Percentiles rank a stretch among this genome's conserved stretches.
Evolutionary conservation across 495 filamentous ascomycete species (phyloP).

Genomic region (Neurospora hispaniola): DNA sequence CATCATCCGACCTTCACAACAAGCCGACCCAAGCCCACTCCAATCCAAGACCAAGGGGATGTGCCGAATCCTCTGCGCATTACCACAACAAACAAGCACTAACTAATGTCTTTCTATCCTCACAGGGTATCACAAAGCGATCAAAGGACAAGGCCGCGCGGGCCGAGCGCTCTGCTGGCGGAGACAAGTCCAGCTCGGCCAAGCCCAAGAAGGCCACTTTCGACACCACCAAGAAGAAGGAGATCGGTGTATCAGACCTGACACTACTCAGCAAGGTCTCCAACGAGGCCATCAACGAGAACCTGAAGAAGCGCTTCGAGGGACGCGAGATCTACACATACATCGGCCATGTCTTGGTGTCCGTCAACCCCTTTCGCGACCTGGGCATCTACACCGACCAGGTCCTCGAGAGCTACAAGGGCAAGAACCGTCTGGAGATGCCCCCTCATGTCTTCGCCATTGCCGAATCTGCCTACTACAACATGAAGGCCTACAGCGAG

Average conservation of each 20-base stretch:
- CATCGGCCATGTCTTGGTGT: constrained; percentile 98
- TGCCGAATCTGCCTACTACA: constrained; percentile 94
- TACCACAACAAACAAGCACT: not conserved
- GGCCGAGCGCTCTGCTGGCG: constrained; percentile 37
- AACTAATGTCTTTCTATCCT: not conserved
- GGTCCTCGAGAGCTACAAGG: constrained; percentile 81
- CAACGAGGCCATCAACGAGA: constrained; percentile 98
- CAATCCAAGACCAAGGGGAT: not conserved
- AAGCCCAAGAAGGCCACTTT: constrained; percentile 92
- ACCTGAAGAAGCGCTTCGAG: constrained; percentile 93
- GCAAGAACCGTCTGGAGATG: constrained; percentile 92
- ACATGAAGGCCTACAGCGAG: constrained; percentile 99
- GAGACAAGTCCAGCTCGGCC: constrained; percentile 40
- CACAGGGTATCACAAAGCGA: constrained; percentile 45
- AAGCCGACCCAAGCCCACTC: not conserved
- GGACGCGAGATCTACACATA: constrained; percentile 98
- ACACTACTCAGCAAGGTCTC: constrained; percentile 97
- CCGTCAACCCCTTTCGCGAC: constrained; percentile 97
- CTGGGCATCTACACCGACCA: constrained; percentile 96
- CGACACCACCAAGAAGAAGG: constrained; percentile 96
- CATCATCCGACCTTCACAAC: not conserved
- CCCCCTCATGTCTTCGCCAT: constrained; percentile 97
- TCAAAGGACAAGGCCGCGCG: constrained; percentile 56
- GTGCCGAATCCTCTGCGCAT: not conserved
- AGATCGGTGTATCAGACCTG: constrained; percentile 95